A percentile compares a stretch with the other conserved stretches of the same genome.
These are phyloP conservation scores for Trichosporon asahii DNA, from an alignment of 1,284 basidiomycete species.

Conservation along the genomic window DNA sequence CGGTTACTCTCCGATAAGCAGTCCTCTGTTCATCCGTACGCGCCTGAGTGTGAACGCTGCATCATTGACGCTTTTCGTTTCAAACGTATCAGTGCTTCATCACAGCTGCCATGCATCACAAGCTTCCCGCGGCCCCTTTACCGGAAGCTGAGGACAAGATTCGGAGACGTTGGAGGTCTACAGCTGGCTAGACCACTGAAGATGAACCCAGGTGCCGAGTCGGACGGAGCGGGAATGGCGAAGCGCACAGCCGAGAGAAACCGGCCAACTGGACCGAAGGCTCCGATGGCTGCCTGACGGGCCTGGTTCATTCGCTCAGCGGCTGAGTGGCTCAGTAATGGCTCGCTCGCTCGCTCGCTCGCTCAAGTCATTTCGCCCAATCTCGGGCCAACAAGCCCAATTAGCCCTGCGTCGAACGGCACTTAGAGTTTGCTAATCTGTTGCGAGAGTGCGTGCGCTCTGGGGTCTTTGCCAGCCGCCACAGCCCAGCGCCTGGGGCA, in stretches of 20 bases:
- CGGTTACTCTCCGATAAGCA: slow-evolving; percentile 1
- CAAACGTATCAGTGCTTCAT: neutral
- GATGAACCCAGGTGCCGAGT: neutral
- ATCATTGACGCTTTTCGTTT: neutral
- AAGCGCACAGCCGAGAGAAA: neutral
- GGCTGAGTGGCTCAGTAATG: neutral
- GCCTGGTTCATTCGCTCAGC: neutral
- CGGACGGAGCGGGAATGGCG: slow-evolving; percentile 9
- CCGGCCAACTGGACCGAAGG: slow-evolving; percentile 6
- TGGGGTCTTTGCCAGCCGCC: neutral
- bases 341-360: neutral
- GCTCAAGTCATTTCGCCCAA: neutral
- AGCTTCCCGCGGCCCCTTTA: neutral
- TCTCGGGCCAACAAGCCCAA: neutral
- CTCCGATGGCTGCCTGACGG: neutral
- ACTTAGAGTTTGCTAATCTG: neutral
- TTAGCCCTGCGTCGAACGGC: neutral
- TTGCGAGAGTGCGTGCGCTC: neutral
- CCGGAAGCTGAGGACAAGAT: too few relatives aligned
- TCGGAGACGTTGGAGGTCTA: neutral
- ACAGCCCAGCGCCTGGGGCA: neutral
- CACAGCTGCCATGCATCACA: too few relatives aligned
- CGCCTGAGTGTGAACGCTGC: neutral
- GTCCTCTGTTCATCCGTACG: neutral
- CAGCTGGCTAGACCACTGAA: neutral